These are phyloP conservation scores for Blastobotrys persicus DNA, from an alignment of 1,139 yeast genomes.

Conservation along the genomic window DNA sequence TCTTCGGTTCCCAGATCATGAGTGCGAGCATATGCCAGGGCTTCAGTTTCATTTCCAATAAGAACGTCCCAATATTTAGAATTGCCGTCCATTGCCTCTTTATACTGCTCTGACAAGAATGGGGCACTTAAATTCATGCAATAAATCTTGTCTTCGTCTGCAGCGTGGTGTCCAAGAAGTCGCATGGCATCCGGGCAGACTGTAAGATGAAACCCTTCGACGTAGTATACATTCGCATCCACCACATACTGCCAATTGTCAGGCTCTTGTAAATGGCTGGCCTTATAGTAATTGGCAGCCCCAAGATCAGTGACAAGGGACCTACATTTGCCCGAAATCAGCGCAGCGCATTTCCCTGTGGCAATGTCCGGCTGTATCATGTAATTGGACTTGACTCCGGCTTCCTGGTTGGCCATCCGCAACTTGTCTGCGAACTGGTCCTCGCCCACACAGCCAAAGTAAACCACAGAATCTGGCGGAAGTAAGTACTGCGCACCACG, in stretches of 20 bases:
- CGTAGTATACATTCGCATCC: constrained; percentile 77
- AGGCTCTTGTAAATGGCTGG: constrained; percentile 80
- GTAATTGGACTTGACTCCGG: constrained; percentile 86
- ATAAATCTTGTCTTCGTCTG: constrained; percentile 77
- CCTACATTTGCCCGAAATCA: constrained; percentile 83
- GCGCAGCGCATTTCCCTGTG: constrained; percentile 98
- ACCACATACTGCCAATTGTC: constrained; percentile 89
- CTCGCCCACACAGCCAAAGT: constrained; percentile 95
- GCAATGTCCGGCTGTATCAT: constrained; percentile 69
- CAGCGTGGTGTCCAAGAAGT: constrained; percentile 87
- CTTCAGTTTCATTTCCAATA: constrained; percentile 96
- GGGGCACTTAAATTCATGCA: constrained; percentile 93
- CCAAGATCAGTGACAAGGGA: constrained; percentile 94
- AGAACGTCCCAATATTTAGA: constrained; percentile 88
- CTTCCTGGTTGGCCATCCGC: constrained; percentile 75
- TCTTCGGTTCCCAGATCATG: constrained; percentile 62
- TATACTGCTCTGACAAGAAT: constrained; percentile 92
- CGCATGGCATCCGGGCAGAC: constrained; percentile 94
- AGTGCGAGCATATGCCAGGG: constrained; percentile 87
- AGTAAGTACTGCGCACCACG: constrained; percentile 95
- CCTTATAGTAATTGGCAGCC: constrained; percentile 96
- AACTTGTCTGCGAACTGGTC: constrained; percentile 84
- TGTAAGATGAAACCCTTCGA: constrained; percentile 98
- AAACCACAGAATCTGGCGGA: constrained; percentile 78
- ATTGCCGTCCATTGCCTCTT: constrained; percentile 78